These are phyloP conservation scores for Lactarius trivialis DNA, from an alignment of 768 basidiomycete species.

Conservation along the genomic window DNA sequence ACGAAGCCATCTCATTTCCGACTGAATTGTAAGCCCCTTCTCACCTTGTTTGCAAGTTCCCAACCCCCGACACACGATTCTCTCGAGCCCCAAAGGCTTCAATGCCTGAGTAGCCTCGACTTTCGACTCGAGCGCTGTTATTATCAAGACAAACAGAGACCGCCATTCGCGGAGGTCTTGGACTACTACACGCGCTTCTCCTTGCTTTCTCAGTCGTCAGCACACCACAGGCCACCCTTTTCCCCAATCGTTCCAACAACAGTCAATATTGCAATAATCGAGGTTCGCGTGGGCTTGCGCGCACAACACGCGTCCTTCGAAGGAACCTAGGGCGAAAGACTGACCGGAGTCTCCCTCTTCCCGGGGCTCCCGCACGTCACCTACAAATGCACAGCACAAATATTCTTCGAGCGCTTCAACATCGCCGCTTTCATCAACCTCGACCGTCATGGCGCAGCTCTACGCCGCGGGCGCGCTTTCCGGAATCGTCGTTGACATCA, in stretches of 20 bases:
- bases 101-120: constrained; percentile 49
- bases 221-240: not conserved
- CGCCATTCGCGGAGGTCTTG: constrained; percentile 65
- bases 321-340: constrained; percentile 26
- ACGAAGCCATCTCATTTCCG: no score
- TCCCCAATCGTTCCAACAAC: not conserved
- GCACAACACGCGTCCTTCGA: constrained; percentile 22
- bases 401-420: constrained; percentile 92
- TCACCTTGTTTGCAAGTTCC: no score
- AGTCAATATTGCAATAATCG: constrained; percentile 46
- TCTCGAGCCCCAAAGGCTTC: no score
- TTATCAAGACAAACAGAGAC: constrained; percentile 77
- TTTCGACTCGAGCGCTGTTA: constrained; percentile 76
- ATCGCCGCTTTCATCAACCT: constrained; percentile 75
- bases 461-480: constrained; percentile 67
- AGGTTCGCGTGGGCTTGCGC: constrained; percentile 74
- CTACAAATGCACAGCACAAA: constrained; percentile 69
- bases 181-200: constrained; percentile 74
- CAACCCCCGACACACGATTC: no score
- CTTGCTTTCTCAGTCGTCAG: constrained; percentile 70
- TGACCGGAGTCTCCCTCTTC: constrained; percentile 47
- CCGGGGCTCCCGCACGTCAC: constrained; percentile 57
- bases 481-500: constrained; percentile 80
- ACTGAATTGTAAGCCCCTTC: no score
- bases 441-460: constrained; percentile 73